Conservation (phyloP, 441 rosid species). For the Isatis lusitanica region DNA sequence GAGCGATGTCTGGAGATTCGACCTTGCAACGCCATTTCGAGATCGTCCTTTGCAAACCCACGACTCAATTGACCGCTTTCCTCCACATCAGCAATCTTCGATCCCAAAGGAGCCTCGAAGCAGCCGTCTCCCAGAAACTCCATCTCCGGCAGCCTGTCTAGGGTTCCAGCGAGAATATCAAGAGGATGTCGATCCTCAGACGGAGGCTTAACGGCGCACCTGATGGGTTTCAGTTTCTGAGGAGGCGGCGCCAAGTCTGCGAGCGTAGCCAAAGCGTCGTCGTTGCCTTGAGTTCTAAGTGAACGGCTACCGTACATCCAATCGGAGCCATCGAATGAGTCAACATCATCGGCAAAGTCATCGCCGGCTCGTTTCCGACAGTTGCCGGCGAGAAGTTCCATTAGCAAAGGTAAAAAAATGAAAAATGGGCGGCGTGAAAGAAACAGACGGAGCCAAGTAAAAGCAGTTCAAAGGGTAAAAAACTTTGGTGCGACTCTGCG, state of each 20-base stretch:
- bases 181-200: conserved; percentile 36
- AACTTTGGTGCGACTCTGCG: background rate
- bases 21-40: conserved; percentile 5
- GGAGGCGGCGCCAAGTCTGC: conserved; percentile 47
- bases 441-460: conserved; percentile 29
- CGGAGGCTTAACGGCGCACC: conserved; percentile 47
- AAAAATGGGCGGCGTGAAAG: conserved; percentile 35
- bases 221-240: conserved; percentile 73
- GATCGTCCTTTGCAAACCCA: conserved; percentile 9
- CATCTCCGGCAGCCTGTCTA: conserved; percentile 41
- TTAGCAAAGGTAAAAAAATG: conserved; percentile 34
- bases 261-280: conserved; percentile 34
- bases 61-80: conserved; percentile 19
- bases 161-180: conserved; percentile 35
- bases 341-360: conserved; percentile 45
- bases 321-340: conserved; percentile 42
- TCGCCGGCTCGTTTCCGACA: conserved; percentile 34
- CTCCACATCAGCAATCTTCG: conserved; percentile 33
- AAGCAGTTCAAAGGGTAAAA: conserved; percentile 40
- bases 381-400: conserved; percentile 65
- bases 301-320: conserved; percentile 36
- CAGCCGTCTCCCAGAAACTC: conserved; percentile 35
- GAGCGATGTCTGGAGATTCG: background rate
- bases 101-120: conserved; percentile 35
- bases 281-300: conserved; percentile 19